A percentile compares a stretch with the other conserved stretches of the same genome.
These are phyloP conservation scores for Trichoderma atrobrunneum DNA, from an alignment of 2,329 filamentous ascomycete genomes.

Conservation along the genomic window DNA sequence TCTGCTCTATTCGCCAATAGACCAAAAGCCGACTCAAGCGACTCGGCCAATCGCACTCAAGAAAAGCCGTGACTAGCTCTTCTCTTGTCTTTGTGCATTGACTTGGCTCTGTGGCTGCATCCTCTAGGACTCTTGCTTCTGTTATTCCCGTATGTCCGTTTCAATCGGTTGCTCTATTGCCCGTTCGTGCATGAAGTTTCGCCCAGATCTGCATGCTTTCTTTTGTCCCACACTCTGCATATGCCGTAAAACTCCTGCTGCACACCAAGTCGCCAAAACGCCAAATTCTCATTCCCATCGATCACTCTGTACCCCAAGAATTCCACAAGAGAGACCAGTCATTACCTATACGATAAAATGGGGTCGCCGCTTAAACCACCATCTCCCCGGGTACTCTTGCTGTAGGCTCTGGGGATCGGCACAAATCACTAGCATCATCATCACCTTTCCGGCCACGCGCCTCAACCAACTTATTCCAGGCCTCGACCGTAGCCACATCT, in stretches of 20 bases:
- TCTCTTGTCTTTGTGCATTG: neutral
- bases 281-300: neutral
- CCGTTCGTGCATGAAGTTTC: neutral
- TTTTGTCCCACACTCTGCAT: neutral
- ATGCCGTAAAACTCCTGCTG: neutral
- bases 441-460: slow-evolving; percentile 28
- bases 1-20: neutral
- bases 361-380: slow-evolving; percentile 25
- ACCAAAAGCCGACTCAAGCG: neutral
- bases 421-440: slow-evolving; percentile 39
- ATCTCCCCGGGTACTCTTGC: slow-evolving; percentile 36
- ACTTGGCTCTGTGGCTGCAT: neutral
- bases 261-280: neutral
- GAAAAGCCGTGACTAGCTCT: neutral
- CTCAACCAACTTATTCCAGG: slow-evolving; percentile 29
- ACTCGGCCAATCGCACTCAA: neutral
- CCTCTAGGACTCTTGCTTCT: too few species aligned
- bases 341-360: neutral
- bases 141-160: neutral
- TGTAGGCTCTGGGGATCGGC: slow-evolving; percentile 42
- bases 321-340: neutral
- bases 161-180: neutral
- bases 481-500: slow-evolving; percentile 37
- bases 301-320: neutral
- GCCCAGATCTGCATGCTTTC: neutral